Conservation (phyloP, 805 yeast genomes). For the Nakazawaea wickerhamii region DNA sequence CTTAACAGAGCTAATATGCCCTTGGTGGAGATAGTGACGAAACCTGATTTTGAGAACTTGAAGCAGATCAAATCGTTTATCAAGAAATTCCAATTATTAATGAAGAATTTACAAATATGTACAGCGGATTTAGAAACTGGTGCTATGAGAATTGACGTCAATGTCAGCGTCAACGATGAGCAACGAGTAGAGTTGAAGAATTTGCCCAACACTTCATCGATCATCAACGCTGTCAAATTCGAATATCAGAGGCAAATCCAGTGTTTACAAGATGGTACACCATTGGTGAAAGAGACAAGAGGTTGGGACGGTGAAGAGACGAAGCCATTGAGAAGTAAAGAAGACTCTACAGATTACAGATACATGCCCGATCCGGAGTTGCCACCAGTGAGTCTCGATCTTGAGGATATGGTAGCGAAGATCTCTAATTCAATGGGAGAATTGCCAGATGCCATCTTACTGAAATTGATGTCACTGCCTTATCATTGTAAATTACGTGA, state of each 20-base stretch:
- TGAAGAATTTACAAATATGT: constrained; percentile 66
- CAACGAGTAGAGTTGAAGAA: constrained; percentile 86
- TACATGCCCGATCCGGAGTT: constrained; percentile 94
- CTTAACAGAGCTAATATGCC: constrained; percentile 83
- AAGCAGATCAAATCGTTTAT: constrained; percentile 73
- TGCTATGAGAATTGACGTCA: constrained; percentile 92
- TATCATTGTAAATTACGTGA: constrained; percentile 62
- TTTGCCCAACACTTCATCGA: constrained; percentile 77
- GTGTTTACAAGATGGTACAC: constrained; percentile 28
- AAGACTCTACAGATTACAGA: constrained; percentile 78
- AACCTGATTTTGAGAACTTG: constrained; percentile 71
- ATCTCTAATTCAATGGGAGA: constrained; percentile 38
- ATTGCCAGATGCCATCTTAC: constrained; percentile 56
- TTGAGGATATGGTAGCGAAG: constrained; percentile 37
- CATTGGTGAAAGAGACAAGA: constrained; percentile 57
- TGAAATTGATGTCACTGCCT: constrained; percentile 37
- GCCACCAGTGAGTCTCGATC: constrained; percentile 47
- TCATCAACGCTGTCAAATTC: constrained; percentile 63
- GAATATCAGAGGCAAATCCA: constrained; percentile 70
- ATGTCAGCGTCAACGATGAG: constrained; percentile 70
- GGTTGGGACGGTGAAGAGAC: constrained; percentile 88
- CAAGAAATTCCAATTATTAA: constrained; percentile 69
- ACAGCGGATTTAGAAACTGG: constrained; percentile 93
- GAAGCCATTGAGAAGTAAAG: constrained; percentile 65
- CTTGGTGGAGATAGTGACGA: constrained; percentile 84